These are phyloP conservation scores for Arxiozyma bovina DNA, from an alignment of 1,139 yeast genomes.

Conservation along the genomic window DNA sequence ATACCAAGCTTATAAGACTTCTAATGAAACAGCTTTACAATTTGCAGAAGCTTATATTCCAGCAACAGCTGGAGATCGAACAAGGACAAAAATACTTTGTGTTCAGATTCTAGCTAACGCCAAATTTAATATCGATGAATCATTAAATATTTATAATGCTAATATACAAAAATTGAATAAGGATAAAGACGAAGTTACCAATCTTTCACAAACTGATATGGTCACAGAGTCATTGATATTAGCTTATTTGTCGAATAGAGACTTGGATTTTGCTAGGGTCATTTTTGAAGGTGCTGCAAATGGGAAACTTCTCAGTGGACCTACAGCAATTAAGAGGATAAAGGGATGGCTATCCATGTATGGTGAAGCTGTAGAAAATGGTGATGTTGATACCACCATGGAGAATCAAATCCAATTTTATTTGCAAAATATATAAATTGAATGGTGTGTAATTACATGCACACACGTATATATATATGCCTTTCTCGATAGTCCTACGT, in stretches of 20 bases:
- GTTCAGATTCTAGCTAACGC: conserved; percentile 42
- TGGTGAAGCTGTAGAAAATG: conserved; percentile 42
- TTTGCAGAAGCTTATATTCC: conserved; percentile 43
- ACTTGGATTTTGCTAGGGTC: conserved; percentile 55
- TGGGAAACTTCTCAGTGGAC: conserved; percentile 37
- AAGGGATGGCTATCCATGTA: conserved; percentile 45
- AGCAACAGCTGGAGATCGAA: conserved; percentile 17
- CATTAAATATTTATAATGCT: conserved; percentile 46
- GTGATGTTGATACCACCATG: conserved; percentile 12
- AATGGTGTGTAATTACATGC: neutral
- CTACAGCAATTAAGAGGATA: conserved; percentile 37
- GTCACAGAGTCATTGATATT: conserved; percentile 48
- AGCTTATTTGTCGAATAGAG: conserved; percentile 42
- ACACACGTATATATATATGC: neutral
- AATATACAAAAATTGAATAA: conserved; percentile 34
- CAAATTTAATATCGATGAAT: conserved; percentile 37
- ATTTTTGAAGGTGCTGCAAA: conserved; percentile 49
- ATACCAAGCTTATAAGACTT: conserved; percentile 37
- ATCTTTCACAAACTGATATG: conserved; percentile 39
- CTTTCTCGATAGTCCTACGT: neutral
- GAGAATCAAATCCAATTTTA: conserved; percentile 11
- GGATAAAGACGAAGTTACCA: conserved; percentile 28
- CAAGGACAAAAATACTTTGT: conserved; percentile 32
- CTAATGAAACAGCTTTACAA: conserved; percentile 32
- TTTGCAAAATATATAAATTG: conserved; percentile 10